These are phyloP conservation scores for Candolleomyces eurysporus DNA, from an alignment of 768 basidiomycete genomes.

Conservation along the genomic window DNA sequence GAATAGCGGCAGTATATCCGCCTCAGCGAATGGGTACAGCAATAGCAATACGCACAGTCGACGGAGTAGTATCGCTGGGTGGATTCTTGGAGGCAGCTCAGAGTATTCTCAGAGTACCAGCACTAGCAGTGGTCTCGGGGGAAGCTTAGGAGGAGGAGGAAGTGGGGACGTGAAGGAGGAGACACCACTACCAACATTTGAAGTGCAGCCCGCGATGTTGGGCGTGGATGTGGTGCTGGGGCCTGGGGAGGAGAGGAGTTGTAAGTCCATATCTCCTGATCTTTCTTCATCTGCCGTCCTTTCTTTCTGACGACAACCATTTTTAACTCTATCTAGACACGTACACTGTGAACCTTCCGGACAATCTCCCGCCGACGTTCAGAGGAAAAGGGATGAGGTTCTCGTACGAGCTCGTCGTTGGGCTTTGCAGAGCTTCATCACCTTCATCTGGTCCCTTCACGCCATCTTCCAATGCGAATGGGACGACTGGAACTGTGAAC, in stretches of 20 bases:
- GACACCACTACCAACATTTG: conserved; percentile 76
- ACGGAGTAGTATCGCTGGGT: conserved; percentile 1
- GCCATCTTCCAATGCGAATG: background rate
- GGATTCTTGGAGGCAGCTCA: background rate
- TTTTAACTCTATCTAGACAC: conserved; percentile 52
- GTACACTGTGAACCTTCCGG: conserved; percentile 74
- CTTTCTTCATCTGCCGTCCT: background rate
- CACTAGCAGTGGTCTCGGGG: too few species aligned
- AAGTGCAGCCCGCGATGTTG: conserved; percentile 82
- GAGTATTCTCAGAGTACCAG: background rate
- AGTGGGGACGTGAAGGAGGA: conserved; percentile 32
- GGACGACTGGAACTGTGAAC: conserved; percentile 10
- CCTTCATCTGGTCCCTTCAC: conserved; percentile 21
- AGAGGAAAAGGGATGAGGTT: conserved; percentile 81
- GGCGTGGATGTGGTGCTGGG: conserved; percentile 80
- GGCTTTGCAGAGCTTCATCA: conserved; percentile 65
- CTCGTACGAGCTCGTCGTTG: conserved; percentile 88
- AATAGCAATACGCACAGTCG: background rate
- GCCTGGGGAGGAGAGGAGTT: conserved; percentile 84
- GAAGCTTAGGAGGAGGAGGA: background rate
- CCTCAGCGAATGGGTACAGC: background rate
- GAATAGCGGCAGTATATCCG: too few species aligned
- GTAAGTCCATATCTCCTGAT: conserved; percentile 43
- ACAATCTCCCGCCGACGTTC: conserved; percentile 86
- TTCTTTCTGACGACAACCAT: background rate